Evolutionary conservation across 441 rosid genomes (phyloP).

Genomic region (Erodium texanum): DNA sequence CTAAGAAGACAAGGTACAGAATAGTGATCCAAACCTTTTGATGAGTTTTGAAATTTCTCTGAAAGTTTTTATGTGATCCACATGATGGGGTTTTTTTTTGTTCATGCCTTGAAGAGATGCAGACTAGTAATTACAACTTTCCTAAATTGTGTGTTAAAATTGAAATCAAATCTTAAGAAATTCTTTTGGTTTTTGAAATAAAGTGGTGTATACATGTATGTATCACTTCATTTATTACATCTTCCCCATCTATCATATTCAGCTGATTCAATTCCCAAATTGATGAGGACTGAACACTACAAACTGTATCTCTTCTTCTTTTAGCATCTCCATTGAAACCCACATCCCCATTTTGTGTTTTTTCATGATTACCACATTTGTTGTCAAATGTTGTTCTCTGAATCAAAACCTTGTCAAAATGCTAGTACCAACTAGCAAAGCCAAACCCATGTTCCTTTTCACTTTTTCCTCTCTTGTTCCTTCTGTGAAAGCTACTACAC

Average conservation of each 20-base stretch:
- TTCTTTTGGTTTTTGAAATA: not conserved
- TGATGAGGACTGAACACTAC: constrained; percentile 23
- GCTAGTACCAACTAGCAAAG: not conserved
- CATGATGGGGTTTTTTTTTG: constrained; percentile 3
- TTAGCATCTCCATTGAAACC: constrained; percentile 32
- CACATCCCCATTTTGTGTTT: constrained; percentile 5
- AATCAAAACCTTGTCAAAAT: constrained; percentile 6
- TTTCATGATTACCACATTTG: not conserved
- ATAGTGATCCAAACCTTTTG: not conserved
- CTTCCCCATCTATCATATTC: constrained; percentile 3
- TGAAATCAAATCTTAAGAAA: constrained; percentile 15
- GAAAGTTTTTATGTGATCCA: not conserved
- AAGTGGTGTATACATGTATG: constrained; percentile 16
- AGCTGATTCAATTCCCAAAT: constrained; percentile 25
- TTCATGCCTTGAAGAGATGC: constrained; percentile 21
- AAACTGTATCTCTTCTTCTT: constrained; percentile 25
- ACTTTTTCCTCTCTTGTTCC: not conserved
- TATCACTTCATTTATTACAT: constrained; percentile 37
- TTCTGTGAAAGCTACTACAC: not conserved
- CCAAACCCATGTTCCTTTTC: not conserved
- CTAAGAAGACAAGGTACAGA: constrained; percentile 36
- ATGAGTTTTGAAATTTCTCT: not conserved
- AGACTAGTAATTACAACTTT: constrained; percentile 18
- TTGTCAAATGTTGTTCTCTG: constrained; percentile 6
- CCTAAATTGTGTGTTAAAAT: constrained; percentile 28